phyloP scores from a whole-genome alignment of 1,284 basidiomycete genomes.

The Ustilago xerochloae region DNA sequence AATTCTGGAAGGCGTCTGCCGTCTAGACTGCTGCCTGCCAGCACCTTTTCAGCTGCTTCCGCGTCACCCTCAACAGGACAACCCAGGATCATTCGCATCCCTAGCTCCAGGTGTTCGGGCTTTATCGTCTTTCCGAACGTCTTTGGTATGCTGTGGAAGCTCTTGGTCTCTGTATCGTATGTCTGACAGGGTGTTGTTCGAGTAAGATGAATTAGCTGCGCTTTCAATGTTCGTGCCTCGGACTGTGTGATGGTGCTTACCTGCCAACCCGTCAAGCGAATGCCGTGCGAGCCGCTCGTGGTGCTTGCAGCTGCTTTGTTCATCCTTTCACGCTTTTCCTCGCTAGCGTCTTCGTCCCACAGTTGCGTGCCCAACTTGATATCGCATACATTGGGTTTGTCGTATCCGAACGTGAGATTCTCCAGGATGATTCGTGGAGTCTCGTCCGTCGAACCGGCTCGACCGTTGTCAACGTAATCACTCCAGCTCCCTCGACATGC shows the following conservation, averaged over 20 bases:
- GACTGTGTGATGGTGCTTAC: conserved; percentile 71
- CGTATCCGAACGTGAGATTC: conserved; percentile 80
- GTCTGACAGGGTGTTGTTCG: conserved; percentile 1
- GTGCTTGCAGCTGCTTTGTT: conserved; percentile 76
- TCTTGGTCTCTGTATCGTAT: conserved; percentile 70
- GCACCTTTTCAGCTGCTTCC: conserved; percentile 13
- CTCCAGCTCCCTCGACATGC: conserved; percentile 36
- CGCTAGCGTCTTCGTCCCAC: conserved; percentile 76
- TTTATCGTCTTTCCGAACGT: conserved; percentile 82
- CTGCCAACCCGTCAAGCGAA: conserved; percentile 89
- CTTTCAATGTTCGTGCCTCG: background rate
- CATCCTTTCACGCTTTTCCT: conserved; percentile 85
- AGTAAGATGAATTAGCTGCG: background rate
- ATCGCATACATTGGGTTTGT: conserved; percentile 86
- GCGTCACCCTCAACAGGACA: conserved; percentile 59
- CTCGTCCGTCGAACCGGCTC: conserved; percentile 38
- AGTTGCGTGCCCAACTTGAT: conserved; percentile 90
- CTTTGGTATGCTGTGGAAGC: conserved; percentile 76
- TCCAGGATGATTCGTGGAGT: conserved; percentile 79
- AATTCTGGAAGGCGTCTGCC: conserved; percentile 59
- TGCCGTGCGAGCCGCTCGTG: conserved; percentile 80
- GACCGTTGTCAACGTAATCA: conserved; percentile 8
- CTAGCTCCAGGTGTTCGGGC: conserved; percentile 76
- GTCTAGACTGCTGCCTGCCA: conserved; percentile 16
- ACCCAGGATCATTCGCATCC: conserved; percentile 83